Percentiles rank a stretch among this genome's conserved stretches.
Conservation (phyloP, 305 asterid species). For the Rubia tinctorum region DNA sequence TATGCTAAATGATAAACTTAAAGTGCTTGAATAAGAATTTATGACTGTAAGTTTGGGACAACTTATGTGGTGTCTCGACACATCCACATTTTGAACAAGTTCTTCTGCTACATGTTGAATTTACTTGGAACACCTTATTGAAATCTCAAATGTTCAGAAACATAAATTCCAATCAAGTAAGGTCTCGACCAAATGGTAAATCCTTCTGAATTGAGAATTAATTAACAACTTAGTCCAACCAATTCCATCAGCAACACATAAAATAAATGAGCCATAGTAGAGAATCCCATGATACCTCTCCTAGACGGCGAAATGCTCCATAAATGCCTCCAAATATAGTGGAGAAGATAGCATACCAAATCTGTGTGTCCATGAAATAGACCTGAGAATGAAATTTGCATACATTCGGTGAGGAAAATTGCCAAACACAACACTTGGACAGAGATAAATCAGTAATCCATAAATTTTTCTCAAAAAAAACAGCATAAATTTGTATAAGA, state of each 20-base stretch:
- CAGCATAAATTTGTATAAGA: not conserved
- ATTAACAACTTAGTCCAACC: not conserved
- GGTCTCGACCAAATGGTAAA: not conserved
- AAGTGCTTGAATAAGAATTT: not conserved
- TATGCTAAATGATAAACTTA: not conserved
- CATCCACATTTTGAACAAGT: not conserved
- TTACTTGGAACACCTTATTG: not conserved
- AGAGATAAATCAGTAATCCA: slow-evolving; percentile 16
- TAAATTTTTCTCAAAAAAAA: slow-evolving; percentile 11
- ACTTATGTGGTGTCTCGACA: not conserved
- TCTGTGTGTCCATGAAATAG: slow-evolving; percentile 96
- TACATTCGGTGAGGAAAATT: slow-evolving; percentile 17
- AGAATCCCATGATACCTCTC: slow-evolving; percentile 66
- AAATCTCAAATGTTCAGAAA: not conserved
- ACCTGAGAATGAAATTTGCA: slow-evolving; percentile 55
- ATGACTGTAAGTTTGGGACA: not conserved
- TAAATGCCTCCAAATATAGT: slow-evolving; percentile 97
- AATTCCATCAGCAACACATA: slow-evolving; percentile 10
- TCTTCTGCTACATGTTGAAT: not conserved
- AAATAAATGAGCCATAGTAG: not conserved
- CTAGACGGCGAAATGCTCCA: slow-evolving; percentile 99
- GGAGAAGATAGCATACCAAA: slow-evolving; percentile 99
- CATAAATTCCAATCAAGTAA: not conserved
- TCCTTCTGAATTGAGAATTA: not conserved
- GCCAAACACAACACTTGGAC: slow-evolving; percentile 11